Conservation (phyloP, 2,329 filamentous ascomycete species). For the Conoideocrella luteorostrata region DNA sequence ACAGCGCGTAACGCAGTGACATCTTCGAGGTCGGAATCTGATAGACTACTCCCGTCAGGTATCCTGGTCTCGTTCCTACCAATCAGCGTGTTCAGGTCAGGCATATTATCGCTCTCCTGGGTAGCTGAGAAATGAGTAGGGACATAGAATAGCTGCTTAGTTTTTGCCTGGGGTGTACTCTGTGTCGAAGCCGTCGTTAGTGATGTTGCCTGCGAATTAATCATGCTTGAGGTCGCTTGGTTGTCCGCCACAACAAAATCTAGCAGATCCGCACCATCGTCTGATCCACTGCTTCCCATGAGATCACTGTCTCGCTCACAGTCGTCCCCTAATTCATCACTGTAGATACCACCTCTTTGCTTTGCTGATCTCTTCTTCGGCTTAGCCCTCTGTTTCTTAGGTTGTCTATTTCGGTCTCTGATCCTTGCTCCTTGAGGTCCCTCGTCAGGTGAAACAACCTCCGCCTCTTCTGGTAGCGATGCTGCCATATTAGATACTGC, state of each 20-base stretch:
- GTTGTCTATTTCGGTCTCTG: constrained; percentile 8
- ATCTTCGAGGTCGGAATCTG: constrained; percentile 15
- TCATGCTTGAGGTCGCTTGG: constrained; percentile 29
- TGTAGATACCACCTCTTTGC: constrained; percentile 27
- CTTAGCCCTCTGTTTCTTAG: constrained; percentile 17
- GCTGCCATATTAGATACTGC: background rate
- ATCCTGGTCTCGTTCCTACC: constrained; percentile 6
- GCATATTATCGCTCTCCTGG: constrained; percentile 35
- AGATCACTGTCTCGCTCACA: constrained; percentile 43
- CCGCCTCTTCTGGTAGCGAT: constrained; percentile 12
- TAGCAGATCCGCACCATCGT: constrained; percentile 43
- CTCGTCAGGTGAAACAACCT: constrained; percentile 15
- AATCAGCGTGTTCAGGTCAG: constrained; percentile 26
- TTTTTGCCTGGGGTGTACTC: constrained; percentile 11
- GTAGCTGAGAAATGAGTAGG: constrained; percentile 31
- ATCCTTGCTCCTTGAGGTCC: constrained; percentile 6
- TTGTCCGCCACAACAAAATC: constrained; percentile 53
- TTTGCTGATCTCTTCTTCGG: constrained; percentile 15
- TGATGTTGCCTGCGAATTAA: constrained; percentile 23
- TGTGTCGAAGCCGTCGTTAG: constrained; percentile 15
- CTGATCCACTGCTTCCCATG: constrained; percentile 39
- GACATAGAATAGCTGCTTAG: constrained; percentile 29
- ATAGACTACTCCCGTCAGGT: constrained; percentile 8
- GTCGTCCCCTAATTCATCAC: constrained; percentile 46
- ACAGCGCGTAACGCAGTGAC: constrained; percentile 11